Evolutionary conservation across 1,284 basidiomycete genomes (phyloP).

Genomic region (Amylostereum areolatum): DNA sequence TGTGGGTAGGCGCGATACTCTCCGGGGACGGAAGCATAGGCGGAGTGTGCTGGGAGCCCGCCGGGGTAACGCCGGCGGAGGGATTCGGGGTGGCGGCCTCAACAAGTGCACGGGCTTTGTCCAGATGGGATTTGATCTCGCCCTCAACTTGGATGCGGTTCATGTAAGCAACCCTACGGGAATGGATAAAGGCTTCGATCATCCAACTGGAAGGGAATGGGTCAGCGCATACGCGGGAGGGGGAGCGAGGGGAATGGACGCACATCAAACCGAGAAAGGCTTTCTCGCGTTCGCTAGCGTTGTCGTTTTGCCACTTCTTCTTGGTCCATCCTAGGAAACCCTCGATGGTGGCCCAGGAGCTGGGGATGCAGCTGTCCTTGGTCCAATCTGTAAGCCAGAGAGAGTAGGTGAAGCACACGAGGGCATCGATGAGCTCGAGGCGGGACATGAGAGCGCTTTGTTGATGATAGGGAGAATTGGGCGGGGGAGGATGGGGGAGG

Average conservation of each 20-base stretch:
- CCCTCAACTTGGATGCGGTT: conserved; percentile 14
- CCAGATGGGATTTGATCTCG: conserved; percentile 17
- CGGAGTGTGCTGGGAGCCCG: conserved; percentile 44
- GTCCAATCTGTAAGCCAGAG: conserved; percentile 64
- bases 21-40: conserved; percentile 73
- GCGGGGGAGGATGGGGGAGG: conserved; percentile 52
- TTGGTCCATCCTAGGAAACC: conserved; percentile 63
- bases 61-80: conserved; percentile 24
- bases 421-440: conserved; percentile 67
- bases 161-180: conserved; percentile 48
- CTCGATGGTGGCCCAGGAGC: conserved; percentile 58
- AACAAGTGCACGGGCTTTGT: conserved; percentile 10
- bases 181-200: conserved; percentile 67
- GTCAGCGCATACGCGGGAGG: conserved; percentile 21
- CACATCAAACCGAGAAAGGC: conserved; percentile 74
- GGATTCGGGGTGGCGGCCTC: conserved; percentile 19
- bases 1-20: conserved; percentile 54
- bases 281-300: conserved; percentile 63
- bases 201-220: conserved; percentile 46
- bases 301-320: conserved; percentile 57
- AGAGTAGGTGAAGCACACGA: conserved; percentile 68
- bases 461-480: conserved; percentile 63
- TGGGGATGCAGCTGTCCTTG: conserved; percentile 41
- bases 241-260: conserved; percentile 26
- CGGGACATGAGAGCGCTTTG: conserved; percentile 64